Base-by-base conservation (phyloP, 2,329 filamentous ascomycete genomes). In the Berkeleyomyces rouxiae region DNA sequence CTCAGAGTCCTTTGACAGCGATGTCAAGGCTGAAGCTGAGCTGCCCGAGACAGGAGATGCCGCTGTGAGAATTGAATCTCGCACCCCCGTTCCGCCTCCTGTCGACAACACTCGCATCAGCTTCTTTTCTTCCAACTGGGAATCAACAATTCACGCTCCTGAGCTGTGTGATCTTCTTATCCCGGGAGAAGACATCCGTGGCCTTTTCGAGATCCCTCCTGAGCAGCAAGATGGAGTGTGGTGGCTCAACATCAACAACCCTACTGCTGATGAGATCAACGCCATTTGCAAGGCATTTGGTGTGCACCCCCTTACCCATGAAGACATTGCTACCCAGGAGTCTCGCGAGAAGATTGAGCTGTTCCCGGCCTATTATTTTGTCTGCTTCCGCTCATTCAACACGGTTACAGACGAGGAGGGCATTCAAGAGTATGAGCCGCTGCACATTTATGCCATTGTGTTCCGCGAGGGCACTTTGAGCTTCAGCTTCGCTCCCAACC, bases 261-360 rank as follows among this genome's bases (percentile, higher is more conserved):
- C 92, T 1, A 91, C 86, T 0, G 88, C 91, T 70, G 90, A 92
- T 64, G 93, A 97, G 72, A 84, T 96, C 23, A 84, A 85, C 51
- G 86, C 86, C 39, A 86, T 99, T 66, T 95, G 90, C 77, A 90
- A 91, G 70, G 91, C 93, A 3, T 99, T 99, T 73, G 90, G 90
- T 11, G 88, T 99, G 62, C 93, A 99, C 74, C 92, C 92, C 42
- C 77, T 99, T 72, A 99, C 93, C 0, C 88, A 92, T 46, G 93
- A 99, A 74, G 93, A 99, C 77, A 96, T 99, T 68, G 86, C 86
- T 65, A 95, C 89, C 0, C 90, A 96, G 71, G 93, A 99, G 74
- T 87, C 91, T 9, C 90, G 93, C 51, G 93, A 99, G 76, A 99
- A 99, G 78, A 96, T 99, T 63, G 93, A 99, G 74, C 80, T 99